Conservation (phyloP, 1,284 basidiomycete genomes). For the Wolfiporia cocos region DNA sequence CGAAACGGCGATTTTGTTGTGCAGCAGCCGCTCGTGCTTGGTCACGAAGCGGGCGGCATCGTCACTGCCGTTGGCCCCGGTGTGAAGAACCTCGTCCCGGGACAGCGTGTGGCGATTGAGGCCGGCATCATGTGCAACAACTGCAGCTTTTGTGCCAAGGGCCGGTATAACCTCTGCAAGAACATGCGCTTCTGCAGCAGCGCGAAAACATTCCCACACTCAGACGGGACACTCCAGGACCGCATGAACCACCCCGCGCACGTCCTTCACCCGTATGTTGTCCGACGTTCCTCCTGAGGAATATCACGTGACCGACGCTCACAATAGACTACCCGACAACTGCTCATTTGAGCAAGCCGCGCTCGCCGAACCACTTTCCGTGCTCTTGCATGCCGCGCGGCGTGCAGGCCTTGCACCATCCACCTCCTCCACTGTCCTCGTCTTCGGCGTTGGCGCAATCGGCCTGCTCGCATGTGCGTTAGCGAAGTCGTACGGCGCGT, state of each 20-base stretch:
- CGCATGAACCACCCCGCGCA: conserved; percentile 85
- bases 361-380: conserved; percentile 87
- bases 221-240: conserved; percentile 87
- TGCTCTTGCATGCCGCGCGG: conserved; percentile 79
- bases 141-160: conserved; percentile 60
- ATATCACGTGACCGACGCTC: conserved; percentile 14
- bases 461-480: conserved; percentile 84
- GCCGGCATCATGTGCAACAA: conserved; percentile 84
- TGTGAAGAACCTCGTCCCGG: conserved; percentile 62
- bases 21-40: conserved; percentile 79
- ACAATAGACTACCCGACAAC: conserved; percentile 65
- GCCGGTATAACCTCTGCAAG: conserved; percentile 94
- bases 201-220: conserved; percentile 90
- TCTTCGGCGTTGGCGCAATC: conserved; percentile 90
- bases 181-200: conserved; percentile 83
- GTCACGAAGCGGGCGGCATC: conserved; percentile 87
- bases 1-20: conserved; percentile 91
- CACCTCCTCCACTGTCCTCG: conserved; percentile 53
- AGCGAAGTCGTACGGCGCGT: conserved; percentile 66
- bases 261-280: conserved; percentile 79
- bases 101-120: conserved; percentile 92
- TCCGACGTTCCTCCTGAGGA: conserved; percentile 3
- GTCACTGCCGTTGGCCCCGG: conserved; percentile 69
- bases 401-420: conserved; percentile 54
- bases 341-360: conserved; percentile 78